These are phyloP conservation scores for Colletotrichum abscissum DNA, from an alignment of 2,329 filamentous ascomycete genomes.

Conservation along the genomic window DNA sequence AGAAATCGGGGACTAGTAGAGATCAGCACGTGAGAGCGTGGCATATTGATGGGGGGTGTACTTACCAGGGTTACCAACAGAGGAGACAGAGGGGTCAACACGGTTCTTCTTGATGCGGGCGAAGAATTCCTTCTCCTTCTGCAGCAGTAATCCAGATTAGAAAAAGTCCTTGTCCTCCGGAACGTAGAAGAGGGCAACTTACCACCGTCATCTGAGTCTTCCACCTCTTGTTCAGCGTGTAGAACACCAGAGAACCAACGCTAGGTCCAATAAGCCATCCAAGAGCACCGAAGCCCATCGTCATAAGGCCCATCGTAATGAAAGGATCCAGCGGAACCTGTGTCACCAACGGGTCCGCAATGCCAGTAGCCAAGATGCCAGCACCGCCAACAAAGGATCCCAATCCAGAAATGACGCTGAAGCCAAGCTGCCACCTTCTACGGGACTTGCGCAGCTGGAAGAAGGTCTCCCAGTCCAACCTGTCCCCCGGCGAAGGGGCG, in stretches of 20 bases:
- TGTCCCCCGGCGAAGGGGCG: conserved; percentile 36
- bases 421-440: conserved; percentile 83
- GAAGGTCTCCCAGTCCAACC: conserved; percentile 91
- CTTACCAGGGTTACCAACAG: conserved; percentile 83
- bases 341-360: conserved; percentile 76
- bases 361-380: conserved; percentile 74
- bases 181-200: conserved; percentile 44
- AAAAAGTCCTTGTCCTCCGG: background rate
- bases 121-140: conserved; percentile 97
- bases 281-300: conserved; percentile 78
- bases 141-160: conserved; percentile 24
- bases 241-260: conserved; percentile 84
- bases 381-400: conserved; percentile 72
- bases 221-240: conserved; percentile 76
- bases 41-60: background rate
- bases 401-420: conserved; percentile 75
- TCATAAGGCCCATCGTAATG: conserved; percentile 84
- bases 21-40: background rate
- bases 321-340: conserved; percentile 90
- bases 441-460: conserved; percentile 90
- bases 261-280: conserved; percentile 92
- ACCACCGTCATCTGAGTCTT: conserved; percentile 78
- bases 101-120: conserved; percentile 90
- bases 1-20: conserved; percentile 85
- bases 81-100: conserved; percentile 90